Evolutionary conservation across 257 asterid genomes (phyloP), one percentile per base, ranked within the genome.

Genomic region (Osmanthus fragrans): DNA sequence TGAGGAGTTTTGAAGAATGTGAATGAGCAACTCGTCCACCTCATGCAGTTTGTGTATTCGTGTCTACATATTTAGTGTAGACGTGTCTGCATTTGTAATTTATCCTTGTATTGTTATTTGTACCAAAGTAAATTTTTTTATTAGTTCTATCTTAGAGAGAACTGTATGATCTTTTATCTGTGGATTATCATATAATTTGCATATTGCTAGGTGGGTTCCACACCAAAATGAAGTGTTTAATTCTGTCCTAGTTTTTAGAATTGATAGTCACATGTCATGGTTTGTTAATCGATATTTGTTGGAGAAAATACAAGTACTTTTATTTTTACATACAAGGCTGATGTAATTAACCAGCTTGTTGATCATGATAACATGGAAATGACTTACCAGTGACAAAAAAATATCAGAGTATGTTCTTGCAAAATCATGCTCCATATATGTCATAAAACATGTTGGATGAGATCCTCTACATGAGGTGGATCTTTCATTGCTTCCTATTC

Each of bases 21-120:
- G 69, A 63, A 63, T 63, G 3, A 63, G 7, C 34, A 23, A 23
- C 69, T 11, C 34, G 7, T 63, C 18, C 27, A 7, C 66, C 69
- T 25, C 34, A 63, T 9, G 34, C 33, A 63, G 69, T 25, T 63
- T 63, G 29, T 63, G 33, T 63, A 23, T 23, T 23, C 11, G 16
- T 25, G 65, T 63, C 68, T 63, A 27, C 16, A 1, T 12, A 5
- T 18, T 65, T 37, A 54, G 25, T 25, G 32, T 18, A 37, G 70
- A 71, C 30, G 32, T 47, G 73, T 25, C 37, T 73, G 71, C 51
- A 73, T 15, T 58, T 76, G 58, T 71, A 25, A 12, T 69, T 34
- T 19, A 19, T 72, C 74, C 39, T 1, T 60, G 74, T 64, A 18
- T 58, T 9, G 76, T 54, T 58, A 7, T 58, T 21, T 58, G 29